Evolutionary conservation across 257 asterid genomes (phyloP).

Genomic region (Ocimum tenuiflorum): DNA sequence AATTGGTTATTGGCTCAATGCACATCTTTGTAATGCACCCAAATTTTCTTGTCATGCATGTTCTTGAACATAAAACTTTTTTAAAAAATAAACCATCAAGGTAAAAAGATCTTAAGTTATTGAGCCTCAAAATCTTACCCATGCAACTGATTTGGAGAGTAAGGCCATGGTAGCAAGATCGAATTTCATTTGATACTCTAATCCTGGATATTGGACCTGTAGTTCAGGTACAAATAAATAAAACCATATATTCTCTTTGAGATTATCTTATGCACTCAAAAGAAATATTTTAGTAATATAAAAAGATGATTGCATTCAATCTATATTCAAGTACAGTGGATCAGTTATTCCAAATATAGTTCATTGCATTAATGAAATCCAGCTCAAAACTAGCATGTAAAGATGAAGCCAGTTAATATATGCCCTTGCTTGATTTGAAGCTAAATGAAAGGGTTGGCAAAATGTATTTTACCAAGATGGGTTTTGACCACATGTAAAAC

Average conservation of each 20-base stretch:
- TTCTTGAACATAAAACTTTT: neutral
- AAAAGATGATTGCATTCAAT: neutral
- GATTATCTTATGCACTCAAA: slow-evolving; percentile 5
- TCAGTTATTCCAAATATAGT: neutral
- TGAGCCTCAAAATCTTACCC: slow-evolving; percentile 44
- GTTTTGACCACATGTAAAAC: neutral
- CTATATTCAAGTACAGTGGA: neutral
- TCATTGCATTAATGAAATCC: neutral
- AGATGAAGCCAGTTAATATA: neutral
- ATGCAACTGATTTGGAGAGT: slow-evolving; percentile 57
- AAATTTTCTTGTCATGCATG: too few species aligned
- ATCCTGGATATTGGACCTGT: slow-evolving; percentile 94
- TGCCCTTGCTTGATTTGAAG: neutral
- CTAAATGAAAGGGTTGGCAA: neutral
- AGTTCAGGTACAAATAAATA: slow-evolving; percentile 12
- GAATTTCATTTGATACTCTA: slow-evolving; percentile 73
- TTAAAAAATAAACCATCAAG: neutral
- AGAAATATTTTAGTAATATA: slow-evolving; percentile 8
- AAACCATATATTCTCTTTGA: slow-evolving; percentile 4
- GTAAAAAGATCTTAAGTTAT: slow-evolving; percentile 2
- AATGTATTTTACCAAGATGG: neutral
- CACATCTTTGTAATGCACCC: too few species aligned
- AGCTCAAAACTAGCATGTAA: neutral
- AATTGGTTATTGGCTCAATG: too few species aligned
- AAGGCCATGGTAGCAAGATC: slow-evolving; percentile 74